Percentiles rank a stretch among this genome's conserved stretches.
Evolutionary conservation across 306 rosid species (phyloP).

Genomic region (Sicyos edulis): DNA sequence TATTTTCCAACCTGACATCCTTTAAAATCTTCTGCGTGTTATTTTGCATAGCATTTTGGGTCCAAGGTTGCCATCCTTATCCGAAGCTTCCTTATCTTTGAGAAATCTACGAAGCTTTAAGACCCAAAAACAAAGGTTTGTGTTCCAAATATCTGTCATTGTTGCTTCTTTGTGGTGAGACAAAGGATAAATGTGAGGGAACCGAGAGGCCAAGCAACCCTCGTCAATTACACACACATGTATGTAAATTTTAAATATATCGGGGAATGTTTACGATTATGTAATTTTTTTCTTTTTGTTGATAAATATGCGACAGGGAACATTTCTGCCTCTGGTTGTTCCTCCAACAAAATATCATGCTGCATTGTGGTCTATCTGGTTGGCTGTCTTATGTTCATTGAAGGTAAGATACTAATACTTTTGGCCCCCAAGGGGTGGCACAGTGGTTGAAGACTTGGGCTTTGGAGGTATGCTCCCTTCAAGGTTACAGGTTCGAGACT

Average conservation of each 20-base stretch:
- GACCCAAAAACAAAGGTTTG: background rate
- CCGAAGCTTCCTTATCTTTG: background rate
- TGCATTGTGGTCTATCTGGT: constrained; percentile 85
- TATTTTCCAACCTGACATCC: constrained; percentile 2
- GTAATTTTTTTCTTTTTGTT: background rate
- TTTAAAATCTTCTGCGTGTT: background rate
- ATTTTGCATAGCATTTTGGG: constrained; percentile 1
- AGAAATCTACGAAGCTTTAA: background rate
- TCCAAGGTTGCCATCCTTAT: no score
- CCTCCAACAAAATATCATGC: constrained; percentile 80
- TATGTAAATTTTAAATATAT: background rate
- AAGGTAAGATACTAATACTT: constrained; percentile 49
- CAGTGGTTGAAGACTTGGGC: no score
- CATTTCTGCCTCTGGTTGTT: constrained; percentile 78
- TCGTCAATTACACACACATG: background rate
- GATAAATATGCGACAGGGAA: constrained; percentile 48
- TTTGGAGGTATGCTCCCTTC: no score
- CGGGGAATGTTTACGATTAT: background rate
- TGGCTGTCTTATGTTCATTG: constrained; percentile 76
- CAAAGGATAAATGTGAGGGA: background rate
- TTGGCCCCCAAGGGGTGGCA: no score
- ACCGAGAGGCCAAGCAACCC: background rate
- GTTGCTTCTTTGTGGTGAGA: background rate
- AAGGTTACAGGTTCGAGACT: no score
- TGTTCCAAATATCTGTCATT: background rate